Percentiles rank a stretch among this genome's conserved stretches.
Conservation (phyloP, 23 red algal genomes). For the Gracilaria gracilis region DNA sequence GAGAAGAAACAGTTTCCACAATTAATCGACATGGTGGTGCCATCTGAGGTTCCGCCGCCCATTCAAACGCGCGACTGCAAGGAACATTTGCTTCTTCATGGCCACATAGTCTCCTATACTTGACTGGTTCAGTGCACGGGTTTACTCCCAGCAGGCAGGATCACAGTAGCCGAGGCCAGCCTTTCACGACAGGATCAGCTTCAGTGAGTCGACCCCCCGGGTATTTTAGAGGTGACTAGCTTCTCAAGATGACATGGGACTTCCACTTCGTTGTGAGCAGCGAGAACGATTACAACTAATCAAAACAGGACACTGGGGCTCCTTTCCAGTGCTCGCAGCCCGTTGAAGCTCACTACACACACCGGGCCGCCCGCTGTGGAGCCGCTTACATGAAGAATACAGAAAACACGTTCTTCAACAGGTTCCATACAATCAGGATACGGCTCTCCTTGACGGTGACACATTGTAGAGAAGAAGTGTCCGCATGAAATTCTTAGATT, state of each 20-base stretch:
- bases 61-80: slow-evolving; percentile 55
- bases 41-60: slow-evolving; percentile 20
- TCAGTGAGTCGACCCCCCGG: slow-evolving; percentile 18
- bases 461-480: slow-evolving; percentile 35
- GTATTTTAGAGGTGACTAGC: neutral
- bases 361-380: slow-evolving; percentile 31
- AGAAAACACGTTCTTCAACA: slow-evolving; percentile 51
- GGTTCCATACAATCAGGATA: slow-evolving; percentile 28
- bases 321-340: slow-evolving; percentile 12
- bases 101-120: slow-evolving; percentile 43
- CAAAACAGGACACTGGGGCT: slow-evolving; percentile 15
- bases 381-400: slow-evolving; percentile 18
- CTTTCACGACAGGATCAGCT: slow-evolving; percentile 11
- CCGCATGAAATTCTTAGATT: slow-evolving; percentile 45
- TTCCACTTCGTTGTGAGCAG: slow-evolving; percentile 50
- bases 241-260: slow-evolving; percentile 60
- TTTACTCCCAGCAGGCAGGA: slow-evolving; percentile 12
- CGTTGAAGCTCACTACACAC: slow-evolving; percentile 20
- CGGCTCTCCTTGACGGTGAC: slow-evolving; percentile 34
- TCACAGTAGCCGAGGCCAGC: slow-evolving; percentile 45
- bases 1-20: slow-evolving; percentile 27
- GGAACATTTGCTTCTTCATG: slow-evolving; percentile 48
- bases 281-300: slow-evolving; percentile 24
- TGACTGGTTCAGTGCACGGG: slow-evolving; percentile 42
- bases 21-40: slow-evolving; percentile 32